phyloP scores from a whole-genome alignment of 208 protist species.

The Acanthamoeba royreba region DNA sequence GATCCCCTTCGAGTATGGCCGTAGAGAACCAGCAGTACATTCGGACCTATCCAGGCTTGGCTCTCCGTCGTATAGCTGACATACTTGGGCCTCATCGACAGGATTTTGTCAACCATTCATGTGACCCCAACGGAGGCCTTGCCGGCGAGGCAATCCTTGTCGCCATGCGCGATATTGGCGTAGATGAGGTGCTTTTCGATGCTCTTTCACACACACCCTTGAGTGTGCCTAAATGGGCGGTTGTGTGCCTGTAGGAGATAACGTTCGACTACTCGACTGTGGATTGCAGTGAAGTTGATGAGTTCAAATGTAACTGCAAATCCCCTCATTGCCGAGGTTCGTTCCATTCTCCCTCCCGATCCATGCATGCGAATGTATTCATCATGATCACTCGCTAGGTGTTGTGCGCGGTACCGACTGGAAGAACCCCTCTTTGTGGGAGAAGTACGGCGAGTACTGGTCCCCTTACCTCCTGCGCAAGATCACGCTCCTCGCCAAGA shows the following conservation, averaged over 20 bases:
- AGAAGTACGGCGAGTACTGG: neutral
- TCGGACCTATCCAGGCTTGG: neutral
- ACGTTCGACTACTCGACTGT: slow-evolving; percentile 26
- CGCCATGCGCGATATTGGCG: neutral
- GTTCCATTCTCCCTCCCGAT: neutral
- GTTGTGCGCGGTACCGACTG: slow-evolving; percentile 45
- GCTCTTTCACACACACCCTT: neutral
- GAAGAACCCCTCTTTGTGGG: neutral
- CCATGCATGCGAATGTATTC: no score
- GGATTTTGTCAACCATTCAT: slow-evolving; percentile 43
- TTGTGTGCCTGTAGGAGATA: neutral
- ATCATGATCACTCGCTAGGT: no score
- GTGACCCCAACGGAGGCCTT: neutral
- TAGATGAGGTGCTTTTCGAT: slow-evolving; percentile 32
- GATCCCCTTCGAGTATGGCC: slow-evolving; percentile 32
- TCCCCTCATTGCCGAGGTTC: neutral
- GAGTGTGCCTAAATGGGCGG: no score
- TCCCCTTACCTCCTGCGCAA: slow-evolving; percentile 21
- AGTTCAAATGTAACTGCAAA: slow-evolving; percentile 5
- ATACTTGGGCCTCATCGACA: no score
- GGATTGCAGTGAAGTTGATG: slow-evolving; percentile 22
- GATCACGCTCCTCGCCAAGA: neutral
- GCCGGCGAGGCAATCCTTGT: slow-evolving; percentile 19
- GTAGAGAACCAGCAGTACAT: neutral
- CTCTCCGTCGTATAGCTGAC: neutral